phyloP scores from a whole-genome alignment of 352 stramenopile genomes.

The Phytophthora syringae region DNA sequence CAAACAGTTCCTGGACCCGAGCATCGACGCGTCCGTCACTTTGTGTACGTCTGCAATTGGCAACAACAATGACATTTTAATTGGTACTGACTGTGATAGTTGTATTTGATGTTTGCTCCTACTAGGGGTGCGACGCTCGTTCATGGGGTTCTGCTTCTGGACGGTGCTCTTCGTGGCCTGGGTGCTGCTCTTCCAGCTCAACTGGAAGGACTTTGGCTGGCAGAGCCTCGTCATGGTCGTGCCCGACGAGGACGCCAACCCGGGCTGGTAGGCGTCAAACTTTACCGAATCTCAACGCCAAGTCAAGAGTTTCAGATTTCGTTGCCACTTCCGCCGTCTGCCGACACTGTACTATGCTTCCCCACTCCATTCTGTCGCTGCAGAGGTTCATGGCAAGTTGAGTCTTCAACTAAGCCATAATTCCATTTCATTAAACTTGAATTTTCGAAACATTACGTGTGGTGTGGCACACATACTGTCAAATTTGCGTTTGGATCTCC shows the following conservation, averaged over 20 bases:
- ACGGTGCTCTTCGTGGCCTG: slow-evolving; percentile 79
- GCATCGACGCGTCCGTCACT: slow-evolving; percentile 70
- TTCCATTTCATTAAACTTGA: slow-evolving; percentile 8
- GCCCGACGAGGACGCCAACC: slow-evolving; percentile 64
- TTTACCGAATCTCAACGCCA: too few relatives aligned
- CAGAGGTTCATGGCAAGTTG: background rate
- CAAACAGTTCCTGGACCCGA: slow-evolving; percentile 78
- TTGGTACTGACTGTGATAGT: background rate
- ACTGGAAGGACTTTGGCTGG: slow-evolving; percentile 88
- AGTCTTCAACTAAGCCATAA: slow-evolving; percentile 6
- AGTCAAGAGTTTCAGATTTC: background rate
- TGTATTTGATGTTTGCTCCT: background rate
- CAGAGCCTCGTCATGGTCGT: slow-evolving; percentile 80
- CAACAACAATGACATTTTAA: background rate
- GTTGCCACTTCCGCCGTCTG: background rate
- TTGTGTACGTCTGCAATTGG: slow-evolving; percentile 70
- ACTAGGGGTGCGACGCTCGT: slow-evolving; percentile 79
- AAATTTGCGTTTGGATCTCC: slow-evolving; percentile 10
- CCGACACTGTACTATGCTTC: slow-evolving; percentile 28
- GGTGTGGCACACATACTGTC: slow-evolving; percentile 1
- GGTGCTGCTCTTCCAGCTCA: slow-evolving; percentile 83
- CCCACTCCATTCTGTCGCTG: slow-evolving; percentile 12
- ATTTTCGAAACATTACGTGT: background rate
- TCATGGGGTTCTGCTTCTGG: slow-evolving; percentile 72
- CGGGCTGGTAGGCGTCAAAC: slow-evolving; percentile 56